These are phyloP conservation scores for Calendula officinalis DNA, from an alignment of 129 eudicot species.

Conservation along the genomic window DNA sequence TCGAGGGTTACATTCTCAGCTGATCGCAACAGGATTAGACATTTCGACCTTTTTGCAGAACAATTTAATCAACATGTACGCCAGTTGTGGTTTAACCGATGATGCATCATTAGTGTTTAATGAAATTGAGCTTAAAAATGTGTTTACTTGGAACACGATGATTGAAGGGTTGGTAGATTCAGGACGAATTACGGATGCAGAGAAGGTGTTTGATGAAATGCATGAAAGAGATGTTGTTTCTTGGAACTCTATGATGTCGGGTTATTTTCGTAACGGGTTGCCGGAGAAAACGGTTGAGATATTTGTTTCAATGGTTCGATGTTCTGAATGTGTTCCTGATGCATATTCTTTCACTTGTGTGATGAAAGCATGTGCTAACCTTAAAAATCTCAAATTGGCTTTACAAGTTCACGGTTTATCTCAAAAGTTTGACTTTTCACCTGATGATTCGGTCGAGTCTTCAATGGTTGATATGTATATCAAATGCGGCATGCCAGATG, in stretches of 20 bases:
- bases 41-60: constrained; percentile 45
- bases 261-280: constrained; percentile 41
- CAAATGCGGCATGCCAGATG: constrained; percentile 41
- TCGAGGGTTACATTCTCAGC: constrained; percentile 42
- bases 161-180: constrained; percentile 34
- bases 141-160: constrained; percentile 55
- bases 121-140: constrained; percentile 35
- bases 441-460: constrained; percentile 32
- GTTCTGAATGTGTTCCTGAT: constrained; percentile 38
- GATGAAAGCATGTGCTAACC: constrained; percentile 48
- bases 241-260: constrained; percentile 60
- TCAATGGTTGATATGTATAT: constrained; percentile 52
- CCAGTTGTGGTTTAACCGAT: constrained; percentile 37
- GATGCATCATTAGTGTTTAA: constrained; percentile 44
- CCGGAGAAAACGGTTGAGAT: constrained; percentile 17
- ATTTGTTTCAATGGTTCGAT: constrained; percentile 34
- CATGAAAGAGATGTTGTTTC: constrained; percentile 53
- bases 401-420: constrained; percentile 41
- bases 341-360: constrained; percentile 40
- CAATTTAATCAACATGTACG: constrained; percentile 45
- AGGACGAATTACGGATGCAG: constrained; percentile 35
- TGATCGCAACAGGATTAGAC: constrained; percentile 36
- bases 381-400: constrained; percentile 38
- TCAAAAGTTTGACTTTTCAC: constrained; percentile 38
- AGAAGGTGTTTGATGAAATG: constrained; percentile 55